Base-by-base conservation (phyloP, 208 protist species). In the Crithidia brevicula region DNA sequence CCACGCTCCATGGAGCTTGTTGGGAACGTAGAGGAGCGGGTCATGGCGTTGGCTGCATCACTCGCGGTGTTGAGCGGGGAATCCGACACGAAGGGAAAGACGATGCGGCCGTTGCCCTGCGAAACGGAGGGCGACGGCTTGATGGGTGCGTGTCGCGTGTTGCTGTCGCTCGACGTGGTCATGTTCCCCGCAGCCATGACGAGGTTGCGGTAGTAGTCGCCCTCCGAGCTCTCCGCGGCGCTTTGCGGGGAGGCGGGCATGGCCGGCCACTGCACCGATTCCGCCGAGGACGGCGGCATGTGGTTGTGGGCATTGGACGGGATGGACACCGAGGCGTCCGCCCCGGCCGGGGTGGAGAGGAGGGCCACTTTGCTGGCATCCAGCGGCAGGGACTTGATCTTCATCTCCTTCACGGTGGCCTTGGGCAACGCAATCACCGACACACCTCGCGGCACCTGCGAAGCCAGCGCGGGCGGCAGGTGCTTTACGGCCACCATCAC, bases 361-460 rank as follows among this genome's bases (percentile, higher is more conserved):
- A 59, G 53, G 6, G 53, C 53, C 1, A 46, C 22, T 6, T 59
- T 58, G 30, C 11, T 42, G 1, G 53, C 20, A 25, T 42, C 45
- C 11, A 49, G 4, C 31, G 52, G 46, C 11, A 56, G 6, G 7
- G 34, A 6, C 56, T 63, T 64, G 25, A 72, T 36, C 27, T 50
- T 62, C n/a, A 64, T 31, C 4, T 49, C 33, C 30, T 50, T 56
- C 46, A 57, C 56, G n/a, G 58, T 73, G 20, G 42, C 16, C 15
- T 34, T 38, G 13, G 68, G 67, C n/a, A 81, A 69, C 22, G 68
- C 68, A 20, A 81, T 72, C 38, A 76, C 31, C 18, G 36, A 0
- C 11, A 72, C 64, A 8, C 68, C 69, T 22, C n/a, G 31, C 27
- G 75, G 75, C 33, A 81, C 63, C 69, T 75, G 68, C 23, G 49